Percentiles rank a stretch among this genome's conserved stretches.
These are phyloP conservation scores for Arthroderma uncinatum DNA, from an alignment of 2,329 filamentous ascomycete species.

Conservation along the genomic window DNA sequence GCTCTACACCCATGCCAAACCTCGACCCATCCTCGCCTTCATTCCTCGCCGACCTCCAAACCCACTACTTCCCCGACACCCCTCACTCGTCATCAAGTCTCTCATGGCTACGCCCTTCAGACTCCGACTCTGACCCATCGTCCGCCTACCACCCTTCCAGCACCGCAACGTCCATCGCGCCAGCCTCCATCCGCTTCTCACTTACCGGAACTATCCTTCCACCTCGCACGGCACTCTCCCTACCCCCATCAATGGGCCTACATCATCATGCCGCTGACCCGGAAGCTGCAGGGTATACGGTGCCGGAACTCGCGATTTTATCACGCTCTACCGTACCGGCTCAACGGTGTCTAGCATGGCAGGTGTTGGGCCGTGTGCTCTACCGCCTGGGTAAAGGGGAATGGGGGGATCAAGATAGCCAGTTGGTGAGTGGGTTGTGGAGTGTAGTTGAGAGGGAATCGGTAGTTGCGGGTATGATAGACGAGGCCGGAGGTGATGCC, in stretches of 20 bases:
- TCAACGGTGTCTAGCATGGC: conserved; percentile 83
- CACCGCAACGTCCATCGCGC: conserved; percentile 49
- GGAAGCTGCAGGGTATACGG: conserved; percentile 86
- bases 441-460: conserved; percentile 61
- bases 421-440: conserved; percentile 73
- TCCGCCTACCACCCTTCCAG: conserved; percentile 75
- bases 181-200: conserved; percentile 75
- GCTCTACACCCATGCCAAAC: conserved; percentile 47
- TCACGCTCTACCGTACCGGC: conserved; percentile 71
- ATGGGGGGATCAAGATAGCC: conserved; percentile 50
- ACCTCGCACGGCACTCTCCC: conserved; percentile 58
- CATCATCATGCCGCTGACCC: conserved; percentile 92
- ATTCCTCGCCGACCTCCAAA: conserved; percentile 74
- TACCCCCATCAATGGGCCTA: conserved; percentile 67
- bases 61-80: conserved; percentile 86
- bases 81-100: conserved; percentile 74
- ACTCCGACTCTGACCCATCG: conserved; percentile 50
- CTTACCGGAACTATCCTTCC: conserved; percentile 72
- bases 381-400: conserved; percentile 70
- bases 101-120: conserved; percentile 77
- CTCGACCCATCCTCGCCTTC: conserved; percentile 73
- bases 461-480: conserved; percentile 63
- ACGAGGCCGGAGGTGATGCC: conserved; percentile 57
- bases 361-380: conserved; percentile 74
- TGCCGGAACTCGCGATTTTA: conserved; percentile 71